These are phyloP conservation scores for Lentinula guzmanii DNA, from an alignment of 768 basidiomycete genomes.

Conservation along the genomic window DNA sequence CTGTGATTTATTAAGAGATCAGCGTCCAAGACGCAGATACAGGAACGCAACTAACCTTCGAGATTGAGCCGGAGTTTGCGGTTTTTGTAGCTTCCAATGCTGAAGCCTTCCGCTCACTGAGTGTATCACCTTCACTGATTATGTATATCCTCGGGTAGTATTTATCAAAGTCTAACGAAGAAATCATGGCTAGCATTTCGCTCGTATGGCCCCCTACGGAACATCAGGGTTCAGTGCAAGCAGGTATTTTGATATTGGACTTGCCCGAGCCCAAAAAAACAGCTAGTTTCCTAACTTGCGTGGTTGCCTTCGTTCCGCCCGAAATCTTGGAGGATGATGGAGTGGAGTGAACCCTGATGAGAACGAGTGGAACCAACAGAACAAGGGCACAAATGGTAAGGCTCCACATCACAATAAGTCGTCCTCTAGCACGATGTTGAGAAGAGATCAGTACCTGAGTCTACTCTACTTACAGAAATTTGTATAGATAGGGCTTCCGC, in stretches of 20 bases:
- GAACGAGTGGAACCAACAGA: neutral
- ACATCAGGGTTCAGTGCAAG: neutral
- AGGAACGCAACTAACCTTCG: neutral
- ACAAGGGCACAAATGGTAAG: neutral
- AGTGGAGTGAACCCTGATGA: neutral
- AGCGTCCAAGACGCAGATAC: neutral
- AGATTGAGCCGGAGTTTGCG: neutral
- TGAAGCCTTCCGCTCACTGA: conserved; percentile 69
- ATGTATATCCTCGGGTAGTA: conserved; percentile 80
- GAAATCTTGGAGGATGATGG: neutral
- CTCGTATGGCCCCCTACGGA: conserved; percentile 86
- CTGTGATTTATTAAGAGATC: too few relatives aligned
- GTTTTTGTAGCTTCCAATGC: conserved; percentile 50
- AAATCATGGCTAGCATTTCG: conserved; percentile 73
- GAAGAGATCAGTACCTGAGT: neutral
- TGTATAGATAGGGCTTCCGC: too few relatives aligned
- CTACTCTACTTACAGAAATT: too few relatives aligned
- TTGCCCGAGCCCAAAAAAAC: conserved; percentile 93
- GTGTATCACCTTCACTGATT: conserved; percentile 70
- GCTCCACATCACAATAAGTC: neutral
- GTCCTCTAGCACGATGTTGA: neutral
- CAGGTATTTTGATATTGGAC: conserved; percentile 13
- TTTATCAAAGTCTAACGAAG: conserved; percentile 64
- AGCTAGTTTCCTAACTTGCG: conserved; percentile 38
- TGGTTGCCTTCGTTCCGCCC: neutral